Percentiles rank a stretch among this genome's conserved stretches.
phyloP scores from a whole-genome alignment of 2,329 filamentous ascomycete genomes.

The Colletotrichum cuscutae region DNA sequence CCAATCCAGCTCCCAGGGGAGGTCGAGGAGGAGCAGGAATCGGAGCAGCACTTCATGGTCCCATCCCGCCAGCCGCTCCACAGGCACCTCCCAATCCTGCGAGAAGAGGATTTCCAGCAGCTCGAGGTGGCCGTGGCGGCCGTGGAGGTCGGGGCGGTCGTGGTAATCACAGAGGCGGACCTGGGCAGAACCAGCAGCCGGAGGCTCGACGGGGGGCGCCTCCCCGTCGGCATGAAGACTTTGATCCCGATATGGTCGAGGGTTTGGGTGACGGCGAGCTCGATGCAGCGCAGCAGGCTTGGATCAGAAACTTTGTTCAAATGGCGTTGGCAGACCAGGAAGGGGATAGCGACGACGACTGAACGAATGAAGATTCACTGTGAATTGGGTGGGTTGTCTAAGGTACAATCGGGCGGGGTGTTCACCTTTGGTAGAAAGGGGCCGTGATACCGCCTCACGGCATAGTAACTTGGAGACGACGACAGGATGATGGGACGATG shows the following conservation, averaged over 20 bases:
- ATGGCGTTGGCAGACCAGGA: slow-evolving; percentile 65
- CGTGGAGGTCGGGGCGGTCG: slow-evolving; percentile 25
- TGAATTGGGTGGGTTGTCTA: neutral
- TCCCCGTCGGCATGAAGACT: slow-evolving; percentile 27
- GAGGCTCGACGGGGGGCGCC: slow-evolving; percentile 35
- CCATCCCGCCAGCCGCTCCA: slow-evolving; percentile 43
- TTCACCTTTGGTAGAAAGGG: neutral
- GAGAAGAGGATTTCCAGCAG: slow-evolving; percentile 32
- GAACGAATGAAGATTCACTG: neutral
- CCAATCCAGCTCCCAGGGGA: slow-evolving; percentile 45
- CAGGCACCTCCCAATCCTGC: slow-evolving; percentile 41
- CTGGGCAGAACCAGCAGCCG: slow-evolving; percentile 41
- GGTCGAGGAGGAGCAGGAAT: slow-evolving; percentile 36
- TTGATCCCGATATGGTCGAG: neutral
- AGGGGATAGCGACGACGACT: slow-evolving; percentile 57
- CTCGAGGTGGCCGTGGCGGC: slow-evolving; percentile 42
- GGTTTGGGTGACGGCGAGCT: slow-evolving; percentile 44
- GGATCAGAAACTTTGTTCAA: slow-evolving; percentile 65
- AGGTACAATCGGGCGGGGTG: neutral
- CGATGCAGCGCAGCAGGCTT: slow-evolving; percentile 59
- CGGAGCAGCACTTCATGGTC: slow-evolving; percentile 15
- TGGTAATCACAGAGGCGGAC: slow-evolving; percentile 40
- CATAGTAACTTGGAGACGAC: neutral
- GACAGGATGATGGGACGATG: neutral
- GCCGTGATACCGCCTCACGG: neutral